phyloP scores from a whole-genome alignment of 164 flowering plant species.

The Vitis vinifera region DNA sequence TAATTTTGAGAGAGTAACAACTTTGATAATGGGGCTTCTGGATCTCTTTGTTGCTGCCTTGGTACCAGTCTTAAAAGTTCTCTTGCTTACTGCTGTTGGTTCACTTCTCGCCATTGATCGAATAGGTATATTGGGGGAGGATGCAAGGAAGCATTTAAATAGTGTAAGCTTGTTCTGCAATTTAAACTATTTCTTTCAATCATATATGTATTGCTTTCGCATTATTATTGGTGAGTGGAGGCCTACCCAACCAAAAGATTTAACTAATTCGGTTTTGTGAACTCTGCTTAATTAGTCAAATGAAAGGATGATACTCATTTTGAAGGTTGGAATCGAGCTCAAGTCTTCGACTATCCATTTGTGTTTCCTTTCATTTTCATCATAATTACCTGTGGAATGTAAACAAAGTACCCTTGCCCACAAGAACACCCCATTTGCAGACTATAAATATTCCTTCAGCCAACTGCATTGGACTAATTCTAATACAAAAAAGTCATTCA shows the following conservation, averaged over 20 bases:
- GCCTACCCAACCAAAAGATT: background rate
- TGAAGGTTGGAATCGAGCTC: too few relatives aligned
- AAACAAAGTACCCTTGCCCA: too few relatives aligned
- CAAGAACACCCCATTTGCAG: too few relatives aligned
- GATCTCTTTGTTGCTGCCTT: slow-evolving; percentile 43
- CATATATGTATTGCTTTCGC: background rate
- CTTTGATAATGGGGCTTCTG: slow-evolving; percentile 32
- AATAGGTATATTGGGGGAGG: slow-evolving; percentile 39
- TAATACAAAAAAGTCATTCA: too few relatives aligned
- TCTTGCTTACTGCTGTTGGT: slow-evolving; percentile 51
- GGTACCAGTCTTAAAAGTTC: slow-evolving; percentile 50
- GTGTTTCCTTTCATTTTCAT: too few relatives aligned
- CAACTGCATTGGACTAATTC: too few relatives aligned
- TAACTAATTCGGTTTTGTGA: too few relatives aligned
- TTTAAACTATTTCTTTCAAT: background rate
- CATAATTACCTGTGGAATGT: too few relatives aligned
- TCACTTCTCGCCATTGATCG: slow-evolving; percentile 43
- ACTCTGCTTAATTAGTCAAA: too few relatives aligned
- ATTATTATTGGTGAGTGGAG: background rate
- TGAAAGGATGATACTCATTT: too few relatives aligned
- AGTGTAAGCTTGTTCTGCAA: slow-evolving; percentile 26
- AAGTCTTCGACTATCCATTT: too few relatives aligned
- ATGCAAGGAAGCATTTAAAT: slow-evolving; percentile 52
- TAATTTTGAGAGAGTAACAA: background rate
- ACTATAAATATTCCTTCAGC: too few relatives aligned